phyloP scores from a whole-genome alignment of 768 basidiomycete species.

The Mycena albidolilacea region DNA sequence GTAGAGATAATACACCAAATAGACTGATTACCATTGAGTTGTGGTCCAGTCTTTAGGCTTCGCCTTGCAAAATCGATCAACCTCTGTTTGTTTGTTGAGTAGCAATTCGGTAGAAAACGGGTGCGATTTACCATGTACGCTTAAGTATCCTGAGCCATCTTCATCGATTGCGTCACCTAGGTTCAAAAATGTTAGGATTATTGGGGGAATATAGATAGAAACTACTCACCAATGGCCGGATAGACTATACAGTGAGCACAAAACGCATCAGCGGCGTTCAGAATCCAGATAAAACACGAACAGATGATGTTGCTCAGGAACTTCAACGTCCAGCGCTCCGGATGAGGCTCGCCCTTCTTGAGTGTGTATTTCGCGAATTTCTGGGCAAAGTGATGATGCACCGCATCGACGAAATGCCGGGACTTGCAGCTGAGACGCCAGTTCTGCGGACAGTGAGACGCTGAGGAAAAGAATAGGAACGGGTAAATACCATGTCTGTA shows the following conservation, averaged over 20 bases:
- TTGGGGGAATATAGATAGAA: neutral
- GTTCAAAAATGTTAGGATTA: neutral
- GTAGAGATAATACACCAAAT: neutral
- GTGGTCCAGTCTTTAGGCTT: conserved; percentile 40
- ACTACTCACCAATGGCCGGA: conserved; percentile 33
- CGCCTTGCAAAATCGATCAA: conserved; percentile 37
- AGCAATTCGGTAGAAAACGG: neutral
- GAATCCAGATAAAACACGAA: conserved; percentile 1
- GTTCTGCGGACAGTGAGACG: conserved; percentile 17
- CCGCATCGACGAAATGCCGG: conserved; percentile 39
- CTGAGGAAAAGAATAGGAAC: neutral
- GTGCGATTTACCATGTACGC: conserved; percentile 37
- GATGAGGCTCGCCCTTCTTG: conserved; percentile 22
- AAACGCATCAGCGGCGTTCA: neutral
- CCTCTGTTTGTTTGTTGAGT: neutral
- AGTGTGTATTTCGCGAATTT: conserved; percentile 32
- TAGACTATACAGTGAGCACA: conserved; percentile 31
- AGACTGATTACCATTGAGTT: conserved; percentile 39
- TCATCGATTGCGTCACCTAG: conserved; percentile 41
- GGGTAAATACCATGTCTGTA: conserved; percentile 24
- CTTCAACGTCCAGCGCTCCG: conserved; percentile 34
- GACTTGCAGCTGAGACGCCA: conserved; percentile 38
- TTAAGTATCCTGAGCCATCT: conserved; percentile 42
- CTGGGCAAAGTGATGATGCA: conserved; percentile 35
- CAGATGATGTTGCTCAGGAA: conserved; percentile 37